Evolutionary conservation across 2,329 filamentous ascomycete species (phyloP).

Genomic region (Beauveria australis): DNA sequence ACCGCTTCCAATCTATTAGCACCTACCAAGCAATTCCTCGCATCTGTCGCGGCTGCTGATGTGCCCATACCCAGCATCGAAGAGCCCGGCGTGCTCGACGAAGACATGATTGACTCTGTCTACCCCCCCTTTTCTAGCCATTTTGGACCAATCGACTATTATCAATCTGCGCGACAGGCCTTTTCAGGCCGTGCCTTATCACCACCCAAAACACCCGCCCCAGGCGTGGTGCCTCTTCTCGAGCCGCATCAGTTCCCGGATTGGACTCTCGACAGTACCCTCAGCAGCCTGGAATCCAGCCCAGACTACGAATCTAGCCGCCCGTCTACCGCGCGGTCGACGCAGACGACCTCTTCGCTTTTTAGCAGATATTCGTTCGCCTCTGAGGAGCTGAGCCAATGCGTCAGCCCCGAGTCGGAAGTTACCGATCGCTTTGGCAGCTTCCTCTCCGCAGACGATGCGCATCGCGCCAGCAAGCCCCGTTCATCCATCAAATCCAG

Average conservation of each 20-base stretch:
- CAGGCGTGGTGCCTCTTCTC: conserved; percentile 35
- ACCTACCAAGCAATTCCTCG: conserved; percentile 58
- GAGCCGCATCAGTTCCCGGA: conserved; percentile 44
- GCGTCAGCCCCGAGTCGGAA: conserved; percentile 40
- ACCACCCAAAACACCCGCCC: conserved; percentile 52
- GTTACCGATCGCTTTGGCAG: conserved; percentile 18
- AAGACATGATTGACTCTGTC: conserved; percentile 33
- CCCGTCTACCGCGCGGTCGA: conserved; percentile 52
- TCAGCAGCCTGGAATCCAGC: conserved; percentile 50
- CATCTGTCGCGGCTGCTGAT: conserved; percentile 57
- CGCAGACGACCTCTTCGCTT: conserved; percentile 48
- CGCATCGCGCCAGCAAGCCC: conserved; percentile 23
- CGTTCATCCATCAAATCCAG: conserved; percentile 25
- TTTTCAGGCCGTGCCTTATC: conserved; percentile 38
- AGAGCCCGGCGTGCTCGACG: conserved; percentile 38
- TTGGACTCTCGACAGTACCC: conserved; percentile 49
- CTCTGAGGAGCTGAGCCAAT: conserved; percentile 47
- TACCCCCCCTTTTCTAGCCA: conserved; percentile 17
- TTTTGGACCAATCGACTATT: conserved; percentile 23
- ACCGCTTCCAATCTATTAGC: conserved; percentile 44
- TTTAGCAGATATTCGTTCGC: conserved; percentile 48
- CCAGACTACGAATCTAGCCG: conserved; percentile 52
- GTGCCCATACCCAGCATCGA: conserved; percentile 59
- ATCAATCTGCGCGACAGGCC: conserved; percentile 20
- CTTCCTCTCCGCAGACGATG: conserved; percentile 21